Percentiles rank a stretch among this genome's conserved stretches.
Conservation (phyloP, 176 grass and related monocot genomes). For the Urochloa ruziziensis region DNA sequence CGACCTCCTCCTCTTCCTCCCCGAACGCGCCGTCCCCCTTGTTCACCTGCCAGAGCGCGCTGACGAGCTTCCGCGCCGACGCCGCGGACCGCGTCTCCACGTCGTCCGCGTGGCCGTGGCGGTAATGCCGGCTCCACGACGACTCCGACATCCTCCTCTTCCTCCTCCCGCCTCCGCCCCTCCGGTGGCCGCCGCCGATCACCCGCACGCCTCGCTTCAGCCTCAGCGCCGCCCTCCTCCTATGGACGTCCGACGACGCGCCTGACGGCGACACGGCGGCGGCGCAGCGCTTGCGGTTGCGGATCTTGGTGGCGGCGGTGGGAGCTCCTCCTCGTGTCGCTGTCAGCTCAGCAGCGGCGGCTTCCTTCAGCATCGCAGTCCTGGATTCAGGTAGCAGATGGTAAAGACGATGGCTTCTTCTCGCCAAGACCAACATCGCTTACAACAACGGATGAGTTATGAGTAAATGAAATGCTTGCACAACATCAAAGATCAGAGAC, state of each 20-base stretch:
- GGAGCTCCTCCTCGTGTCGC: neutral
- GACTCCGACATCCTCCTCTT: conserved; percentile 47
- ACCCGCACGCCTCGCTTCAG: conserved; percentile 37
- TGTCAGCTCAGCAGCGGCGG: neutral
- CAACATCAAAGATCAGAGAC: neutral
- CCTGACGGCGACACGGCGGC: conserved; percentile 53
- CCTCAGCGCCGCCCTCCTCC: conserved; percentile 31
- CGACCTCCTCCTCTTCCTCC: neutral
- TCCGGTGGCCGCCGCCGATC: conserved; percentile 35
- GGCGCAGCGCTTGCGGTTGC: conserved; percentile 45
- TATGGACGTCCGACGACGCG: conserved; percentile 27
- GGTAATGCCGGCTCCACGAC: conserved; percentile 2
- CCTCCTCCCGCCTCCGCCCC: neutral
- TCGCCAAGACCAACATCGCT: neutral
- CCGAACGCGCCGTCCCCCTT: conserved; percentile 12
- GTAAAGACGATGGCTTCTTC: neutral
- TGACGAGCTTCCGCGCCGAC: conserved; percentile 75
- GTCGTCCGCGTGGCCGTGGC: conserved; percentile 7
- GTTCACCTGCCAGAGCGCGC: conserved; percentile 58
- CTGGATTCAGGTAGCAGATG: neutral
- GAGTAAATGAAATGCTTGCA: neutral
- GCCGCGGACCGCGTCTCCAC: conserved; percentile 23
- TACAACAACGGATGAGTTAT: neutral
- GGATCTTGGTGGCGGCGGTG: conserved; percentile 9
- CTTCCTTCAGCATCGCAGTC: conserved; percentile 41